A percentile compares a stretch with the other conserved stretches of the same genome.
Evolutionary conservation across 352 stramenopile genomes (phyloP).

Genomic region (Globisporangium apiculatum): DNA sequence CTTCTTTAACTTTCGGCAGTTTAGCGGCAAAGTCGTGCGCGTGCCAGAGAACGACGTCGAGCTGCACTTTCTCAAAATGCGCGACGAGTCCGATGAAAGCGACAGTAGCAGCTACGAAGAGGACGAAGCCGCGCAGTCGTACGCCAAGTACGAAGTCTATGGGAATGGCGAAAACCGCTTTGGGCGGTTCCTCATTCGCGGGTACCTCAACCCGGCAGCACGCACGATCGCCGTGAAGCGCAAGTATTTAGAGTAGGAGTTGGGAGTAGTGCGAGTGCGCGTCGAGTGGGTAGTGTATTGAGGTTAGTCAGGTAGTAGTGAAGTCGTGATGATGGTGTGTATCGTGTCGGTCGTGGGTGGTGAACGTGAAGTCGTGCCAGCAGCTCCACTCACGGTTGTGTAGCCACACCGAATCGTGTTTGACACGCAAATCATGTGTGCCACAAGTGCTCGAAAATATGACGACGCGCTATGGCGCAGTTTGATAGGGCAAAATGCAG

Average conservation of each 20-base stretch:
- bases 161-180: conserved; percentile 62
- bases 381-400: no score
- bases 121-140: conserved; percentile 16
- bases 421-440: no score
- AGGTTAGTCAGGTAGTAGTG: no score
- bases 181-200: conserved; percentile 60
- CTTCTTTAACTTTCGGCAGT: conserved; percentile 70
- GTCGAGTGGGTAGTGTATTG: no score
- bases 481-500: no score
- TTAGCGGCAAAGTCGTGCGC: conserved; percentile 45
- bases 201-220: conserved; percentile 41
- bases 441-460: no score
- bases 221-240: conserved; percentile 44
- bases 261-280: neutral
- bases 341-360: no score
- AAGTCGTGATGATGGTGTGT: neutral
- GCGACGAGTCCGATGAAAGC: conserved; percentile 17
- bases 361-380: no score
- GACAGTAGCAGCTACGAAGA: conserved; percentile 20
- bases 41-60: conserved; percentile 61
- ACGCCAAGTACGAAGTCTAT: conserved; percentile 46
- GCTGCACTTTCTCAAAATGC: conserved; percentile 52
- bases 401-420: no score
- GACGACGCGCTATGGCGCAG: no score
- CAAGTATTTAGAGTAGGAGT: conserved; percentile 39